Conservation (phyloP, 2,329 filamentous ascomycete genomes). For the Fusarium staphyleae region DNA sequence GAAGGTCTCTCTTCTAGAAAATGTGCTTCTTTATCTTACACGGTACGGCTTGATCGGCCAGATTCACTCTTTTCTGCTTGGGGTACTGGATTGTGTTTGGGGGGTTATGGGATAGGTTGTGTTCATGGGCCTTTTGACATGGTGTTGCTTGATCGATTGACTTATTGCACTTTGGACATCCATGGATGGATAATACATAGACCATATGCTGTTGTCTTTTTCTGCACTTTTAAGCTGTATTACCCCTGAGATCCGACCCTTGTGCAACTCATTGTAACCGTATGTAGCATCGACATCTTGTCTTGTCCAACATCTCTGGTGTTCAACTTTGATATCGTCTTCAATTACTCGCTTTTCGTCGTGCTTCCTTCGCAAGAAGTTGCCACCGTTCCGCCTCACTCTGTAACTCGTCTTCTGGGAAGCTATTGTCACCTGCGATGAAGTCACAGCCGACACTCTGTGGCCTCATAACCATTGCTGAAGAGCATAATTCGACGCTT, state of each 20-base stretch:
- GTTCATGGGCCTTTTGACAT: neutral
- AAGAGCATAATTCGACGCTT: neutral
- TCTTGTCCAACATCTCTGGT: no score
- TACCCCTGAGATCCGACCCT: slow-evolving; percentile 18
- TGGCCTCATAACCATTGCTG: no score
- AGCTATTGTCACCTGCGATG: no score
- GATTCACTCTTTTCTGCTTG: no score
- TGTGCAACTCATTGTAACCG: slow-evolving; percentile 11
- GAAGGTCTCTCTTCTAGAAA: no score
- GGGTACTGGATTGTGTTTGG: no score
- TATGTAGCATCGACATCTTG: neutral
- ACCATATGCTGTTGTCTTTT: neutral
- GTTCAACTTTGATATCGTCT: no score
- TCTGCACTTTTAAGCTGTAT: slow-evolving; percentile 5
- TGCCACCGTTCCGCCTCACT: neutral
- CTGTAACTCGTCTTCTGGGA: neutral
- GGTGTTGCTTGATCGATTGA: neutral
- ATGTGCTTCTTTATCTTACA: no score
- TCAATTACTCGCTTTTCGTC: neutral
- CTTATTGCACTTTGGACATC: neutral
- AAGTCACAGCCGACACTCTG: no score
- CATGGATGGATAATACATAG: neutral
- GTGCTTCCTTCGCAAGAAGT: neutral
- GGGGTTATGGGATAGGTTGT: neutral
- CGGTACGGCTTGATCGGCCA: no score